Percentiles rank a stretch among this genome's conserved stretches.
Evolutionary conservation across 2,329 filamentous ascomycete genomes (phyloP).

Genomic region (Mycosphaerelloides madeirae): DNA sequence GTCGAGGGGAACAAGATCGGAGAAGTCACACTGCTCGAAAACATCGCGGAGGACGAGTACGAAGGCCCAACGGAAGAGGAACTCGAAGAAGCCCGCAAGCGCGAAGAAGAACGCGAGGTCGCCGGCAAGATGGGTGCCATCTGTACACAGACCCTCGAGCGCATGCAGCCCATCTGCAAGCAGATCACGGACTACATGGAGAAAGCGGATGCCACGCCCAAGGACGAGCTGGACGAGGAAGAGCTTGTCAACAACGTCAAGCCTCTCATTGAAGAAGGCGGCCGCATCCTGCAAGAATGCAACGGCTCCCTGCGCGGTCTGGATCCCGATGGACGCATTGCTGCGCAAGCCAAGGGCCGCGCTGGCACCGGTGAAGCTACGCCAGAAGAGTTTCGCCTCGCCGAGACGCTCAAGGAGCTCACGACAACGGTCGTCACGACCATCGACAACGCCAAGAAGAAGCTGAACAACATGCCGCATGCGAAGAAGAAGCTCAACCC

Average conservation of each 20-base stretch:
- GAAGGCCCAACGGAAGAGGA: conserved; percentile 53
- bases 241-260: conserved; percentile 79
- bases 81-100: conserved; percentile 47
- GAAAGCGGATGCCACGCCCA: conserved; percentile 70
- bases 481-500: conserved; percentile 94
- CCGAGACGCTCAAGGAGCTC: conserved; percentile 80
- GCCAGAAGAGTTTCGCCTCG: conserved; percentile 78
- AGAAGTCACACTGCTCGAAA: conserved; percentile 58
- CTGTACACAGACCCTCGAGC: conserved; percentile 74
- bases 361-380: conserved; percentile 68
- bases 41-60: conserved; percentile 50
- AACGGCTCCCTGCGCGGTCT: conserved; percentile 83
- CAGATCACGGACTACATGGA: conserved; percentile 83
- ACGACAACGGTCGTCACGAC: conserved; percentile 74
- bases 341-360: conserved; percentile 78
- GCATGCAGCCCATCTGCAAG: conserved; percentile 78
- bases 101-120: conserved; percentile 67
- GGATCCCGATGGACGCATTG: conserved; percentile 82
- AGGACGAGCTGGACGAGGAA: conserved; percentile 87
- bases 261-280: conserved; percentile 82
- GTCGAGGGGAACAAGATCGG: conserved; percentile 60
- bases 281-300: conserved; percentile 75
- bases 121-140: conserved; percentile 69
- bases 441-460: conserved; percentile 83
- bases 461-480: conserved; percentile 85